Percentiles rank a stretch among this genome's conserved stretches.
Conservation (phyloP, 208 protist species). For the Blechomonas ayalai region DNA sequence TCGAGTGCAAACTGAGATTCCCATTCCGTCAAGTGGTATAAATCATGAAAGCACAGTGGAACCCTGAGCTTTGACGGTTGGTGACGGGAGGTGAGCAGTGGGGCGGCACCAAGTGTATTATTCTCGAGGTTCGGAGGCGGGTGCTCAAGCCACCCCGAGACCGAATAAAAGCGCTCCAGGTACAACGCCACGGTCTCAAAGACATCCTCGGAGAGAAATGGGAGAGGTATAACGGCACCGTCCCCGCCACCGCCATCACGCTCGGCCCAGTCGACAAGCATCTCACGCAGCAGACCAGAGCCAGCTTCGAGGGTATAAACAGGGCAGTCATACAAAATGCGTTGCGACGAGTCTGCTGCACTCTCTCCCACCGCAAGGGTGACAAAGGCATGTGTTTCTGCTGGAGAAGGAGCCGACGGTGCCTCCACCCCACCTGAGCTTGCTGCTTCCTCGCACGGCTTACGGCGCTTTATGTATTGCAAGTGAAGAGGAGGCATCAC, state of each 20-base stretch:
- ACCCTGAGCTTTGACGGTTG: slow-evolving; percentile 19
- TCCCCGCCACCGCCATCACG: not conserved
- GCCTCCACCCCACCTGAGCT: too few species aligned
- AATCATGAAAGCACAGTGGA: slow-evolving; percentile 25
- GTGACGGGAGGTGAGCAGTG: not conserved
- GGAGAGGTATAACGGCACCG: slow-evolving; percentile 19
- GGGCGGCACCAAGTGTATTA: not conserved
- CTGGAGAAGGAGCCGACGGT: too few species aligned
- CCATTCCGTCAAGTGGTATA: slow-evolving; percentile 57
- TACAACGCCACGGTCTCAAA: slow-evolving; percentile 61
- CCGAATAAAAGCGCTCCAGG: slow-evolving; percentile 62
- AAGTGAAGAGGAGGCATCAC: too few species aligned
- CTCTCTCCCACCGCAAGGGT: too few species aligned
- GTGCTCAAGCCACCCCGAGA: not conserved
- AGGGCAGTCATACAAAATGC: slow-evolving; percentile 40
- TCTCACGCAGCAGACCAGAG: slow-evolving; percentile 24
- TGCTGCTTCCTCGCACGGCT: too few species aligned
- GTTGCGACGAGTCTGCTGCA: too few species aligned
- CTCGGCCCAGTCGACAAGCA: slow-evolving; percentile 19
- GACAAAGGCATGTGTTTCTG: too few species aligned
- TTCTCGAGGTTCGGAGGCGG: not conserved
- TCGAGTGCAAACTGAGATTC: slow-evolving; percentile 45
- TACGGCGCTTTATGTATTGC: too few species aligned
- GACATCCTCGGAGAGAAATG: slow-evolving; percentile 14
- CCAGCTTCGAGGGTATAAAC: slow-evolving; percentile 25